Conservation (phyloP, 805 yeast species). For the Zygoascus tannicola region DNA sequence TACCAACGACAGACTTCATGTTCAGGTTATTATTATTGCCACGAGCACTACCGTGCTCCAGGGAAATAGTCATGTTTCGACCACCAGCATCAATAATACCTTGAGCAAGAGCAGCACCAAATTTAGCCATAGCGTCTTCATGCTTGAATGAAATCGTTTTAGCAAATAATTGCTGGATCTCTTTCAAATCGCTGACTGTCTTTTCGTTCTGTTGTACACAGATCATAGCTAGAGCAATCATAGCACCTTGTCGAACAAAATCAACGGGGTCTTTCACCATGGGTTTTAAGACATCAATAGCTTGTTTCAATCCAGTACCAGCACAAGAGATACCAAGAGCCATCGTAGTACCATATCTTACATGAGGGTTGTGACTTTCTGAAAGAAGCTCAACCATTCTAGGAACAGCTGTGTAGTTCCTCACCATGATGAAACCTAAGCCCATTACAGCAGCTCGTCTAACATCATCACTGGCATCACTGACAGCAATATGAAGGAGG, state of each 20-base stretch:
- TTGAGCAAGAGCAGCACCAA: conserved; percentile 94
- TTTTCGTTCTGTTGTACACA: conserved; percentile 80
- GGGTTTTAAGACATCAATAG: conserved; percentile 87
- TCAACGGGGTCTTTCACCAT: conserved; percentile 90
- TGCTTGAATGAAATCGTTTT: conserved; percentile 76
- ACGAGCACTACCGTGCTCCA: conserved; percentile 48
- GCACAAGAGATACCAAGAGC: conserved; percentile 97
- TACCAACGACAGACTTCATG: conserved; percentile 84
- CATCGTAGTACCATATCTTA: conserved; percentile 95
- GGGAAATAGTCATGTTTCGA: conserved; percentile 86
- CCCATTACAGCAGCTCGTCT: conserved; percentile 93
- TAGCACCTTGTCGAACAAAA: conserved; percentile 96
- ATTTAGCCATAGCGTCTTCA: conserved; percentile 94
- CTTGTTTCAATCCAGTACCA: conserved; percentile 80
- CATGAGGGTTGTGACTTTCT: conserved; percentile 95
- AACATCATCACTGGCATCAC: conserved; percentile 93
- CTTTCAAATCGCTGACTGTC: conserved; percentile 68
- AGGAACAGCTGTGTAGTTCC: conserved; percentile 90
- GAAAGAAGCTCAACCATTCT: conserved; percentile 87
- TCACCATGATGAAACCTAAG: conserved; percentile 80
- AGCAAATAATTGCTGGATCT: conserved; percentile 63
- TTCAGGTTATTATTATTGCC: conserved; percentile 50
- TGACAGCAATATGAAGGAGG: conserved; percentile 85
- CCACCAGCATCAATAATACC: conserved; percentile 99
- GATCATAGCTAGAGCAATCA: conserved; percentile 85